Percentiles rank a stretch among this genome's conserved stretches.
phyloP scores from a whole-genome alignment of 257 asterid genomes.

The Phtheirospermum japonicum region DNA sequence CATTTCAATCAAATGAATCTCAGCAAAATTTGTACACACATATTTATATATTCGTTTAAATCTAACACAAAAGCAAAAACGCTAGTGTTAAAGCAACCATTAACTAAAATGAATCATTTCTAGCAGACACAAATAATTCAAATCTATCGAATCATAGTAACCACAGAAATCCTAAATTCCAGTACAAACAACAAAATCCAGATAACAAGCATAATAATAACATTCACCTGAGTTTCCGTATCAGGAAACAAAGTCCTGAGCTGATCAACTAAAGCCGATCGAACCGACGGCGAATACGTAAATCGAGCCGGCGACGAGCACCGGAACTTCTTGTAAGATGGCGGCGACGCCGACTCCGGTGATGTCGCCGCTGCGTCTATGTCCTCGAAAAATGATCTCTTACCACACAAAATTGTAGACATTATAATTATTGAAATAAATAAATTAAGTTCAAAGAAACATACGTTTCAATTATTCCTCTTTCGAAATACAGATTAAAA shows the following conservation, averaged over 20 bases:
- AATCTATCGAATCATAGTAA: no score
- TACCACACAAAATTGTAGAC: no score
- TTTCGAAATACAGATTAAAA: no score
- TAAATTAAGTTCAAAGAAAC: background rate
- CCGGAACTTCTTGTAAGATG: no score
- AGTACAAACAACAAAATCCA: conserved; percentile 57
- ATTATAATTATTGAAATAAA: conserved; percentile 39
- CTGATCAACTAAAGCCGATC: conserved; percentile 40
- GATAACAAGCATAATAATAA: no score
- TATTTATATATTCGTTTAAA: conserved; percentile 14
- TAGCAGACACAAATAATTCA: no score
- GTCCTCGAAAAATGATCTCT: conserved; percentile 83
- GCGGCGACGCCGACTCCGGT: conserved; percentile 50
- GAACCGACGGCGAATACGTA: conserved; percentile 34
- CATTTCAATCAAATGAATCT: background rate
- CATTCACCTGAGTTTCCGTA: no score
- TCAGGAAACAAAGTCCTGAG: no score
- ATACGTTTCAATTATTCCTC: conserved; percentile 8
- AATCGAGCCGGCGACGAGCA: conserved; percentile 55
- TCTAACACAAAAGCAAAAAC: background rate
- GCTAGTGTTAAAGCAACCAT: conserved; percentile 16
- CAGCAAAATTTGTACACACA: background rate
- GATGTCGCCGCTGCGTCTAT: conserved; percentile 56
- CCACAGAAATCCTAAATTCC: conserved; percentile 65
- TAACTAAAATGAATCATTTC: no score